Evolutionary conservation across 805 yeast genomes (phyloP), one percentile per base, ranked within the genome.

Genomic region (Candida parachauliodes): DNA sequence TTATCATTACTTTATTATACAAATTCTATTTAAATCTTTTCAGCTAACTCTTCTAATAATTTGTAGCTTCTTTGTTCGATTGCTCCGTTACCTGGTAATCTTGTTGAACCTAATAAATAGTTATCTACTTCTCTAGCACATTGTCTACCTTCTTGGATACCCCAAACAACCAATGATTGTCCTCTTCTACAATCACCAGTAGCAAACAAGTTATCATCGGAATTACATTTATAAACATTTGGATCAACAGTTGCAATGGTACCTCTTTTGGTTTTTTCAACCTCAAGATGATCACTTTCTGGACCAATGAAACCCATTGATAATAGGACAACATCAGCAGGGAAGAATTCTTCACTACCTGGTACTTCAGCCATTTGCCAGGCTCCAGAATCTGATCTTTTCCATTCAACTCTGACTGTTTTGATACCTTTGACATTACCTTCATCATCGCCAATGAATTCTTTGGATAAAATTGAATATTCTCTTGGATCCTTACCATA

Each of bases 121-220:
- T 70, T 61, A 58, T 91, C 98, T 46, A 91, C 94, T 51, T 87
- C 88, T 49, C 96, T 76, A 25, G 98, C 98, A 77, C 96, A 88
- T 66, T 91, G 96, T 72, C 98, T 82, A 49, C 98, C 98, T 68
- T 91, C 98, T 69, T 93, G 98, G 51, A 91, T 91, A 68, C 98
- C 98, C 98, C 98, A 93, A 39, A 91, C 98, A 60, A 91, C 91
- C 62, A 91, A 77, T 2, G 96, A 87, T 72, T 91, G 98, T 20
- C 98, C 98, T 68, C 98, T 82, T 74, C 98, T 84, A 70, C 98
- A 93, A 65, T 91, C 98, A 67, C 98, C 98, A 35, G 98, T 97
- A 34, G 96, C 87, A 56, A 89, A 91, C 43, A 88, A 55, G 51
- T 88, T 88, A 42, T 73, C 83, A 28, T 64, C 72, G 9, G 67